phyloP scores from a whole-genome alignment of 129 eudicot species.

The Flaveria robusta region DNA sequence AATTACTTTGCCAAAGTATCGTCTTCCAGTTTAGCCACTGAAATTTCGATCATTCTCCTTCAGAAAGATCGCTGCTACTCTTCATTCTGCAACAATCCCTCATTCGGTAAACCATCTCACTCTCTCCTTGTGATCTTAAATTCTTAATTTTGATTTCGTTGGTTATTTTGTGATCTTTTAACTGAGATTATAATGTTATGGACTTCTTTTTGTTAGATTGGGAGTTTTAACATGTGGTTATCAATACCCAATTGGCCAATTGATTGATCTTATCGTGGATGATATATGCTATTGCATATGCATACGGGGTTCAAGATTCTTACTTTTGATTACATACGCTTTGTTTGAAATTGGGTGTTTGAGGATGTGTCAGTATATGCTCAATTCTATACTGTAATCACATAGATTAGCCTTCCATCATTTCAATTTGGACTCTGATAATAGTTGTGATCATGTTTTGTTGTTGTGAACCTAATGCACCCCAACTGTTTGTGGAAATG shows the following conservation, averaged over 20 bases:
- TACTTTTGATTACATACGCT: background rate
- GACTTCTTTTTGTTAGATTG: too few species aligned
- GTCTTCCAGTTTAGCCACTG: conserved; percentile 8
- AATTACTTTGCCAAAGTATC: conserved; percentile 8
- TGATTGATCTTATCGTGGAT: background rate
- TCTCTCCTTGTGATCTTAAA: background rate
- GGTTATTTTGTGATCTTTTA: too few species aligned
- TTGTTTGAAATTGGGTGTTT: background rate
- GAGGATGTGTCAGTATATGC: background rate
- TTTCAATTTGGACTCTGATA: background rate
- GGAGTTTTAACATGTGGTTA: too few species aligned
- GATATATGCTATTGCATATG: background rate
- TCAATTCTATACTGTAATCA: too few species aligned
- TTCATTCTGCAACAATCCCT: background rate
- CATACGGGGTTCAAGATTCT: background rate
- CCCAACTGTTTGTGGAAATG: conserved; percentile 27
- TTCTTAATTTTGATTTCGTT: background rate
- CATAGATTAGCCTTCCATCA: too few species aligned
- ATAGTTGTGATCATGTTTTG: background rate
- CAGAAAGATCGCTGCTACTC: too few species aligned
- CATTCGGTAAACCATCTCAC: background rate
- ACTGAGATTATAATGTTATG: too few species aligned
- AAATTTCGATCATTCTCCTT: background rate
- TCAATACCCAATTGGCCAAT: too few species aligned
- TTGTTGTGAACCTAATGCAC: background rate